Conservation (phyloP, 345 rosid species). For the Salix caprea region DNA sequence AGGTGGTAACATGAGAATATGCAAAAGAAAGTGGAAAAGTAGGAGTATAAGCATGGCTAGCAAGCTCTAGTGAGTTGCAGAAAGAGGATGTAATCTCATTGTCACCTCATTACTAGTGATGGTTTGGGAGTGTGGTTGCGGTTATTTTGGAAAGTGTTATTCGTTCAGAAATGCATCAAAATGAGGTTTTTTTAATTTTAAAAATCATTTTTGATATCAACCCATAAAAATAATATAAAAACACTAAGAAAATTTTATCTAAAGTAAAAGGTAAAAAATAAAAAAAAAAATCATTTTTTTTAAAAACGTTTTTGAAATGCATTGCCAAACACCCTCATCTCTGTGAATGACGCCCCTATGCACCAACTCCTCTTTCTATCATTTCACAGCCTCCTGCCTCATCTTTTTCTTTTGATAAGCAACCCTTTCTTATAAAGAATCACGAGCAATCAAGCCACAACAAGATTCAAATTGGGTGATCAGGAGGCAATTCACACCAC, state of each 20-base stretch:
- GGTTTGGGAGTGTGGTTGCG: too few relatives aligned
- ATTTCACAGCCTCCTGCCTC: too few relatives aligned
- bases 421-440: not conserved
- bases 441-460: not conserved
- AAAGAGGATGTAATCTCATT: not conserved
- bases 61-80: not conserved
- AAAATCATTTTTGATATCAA: too few relatives aligned
- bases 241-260: too few relatives aligned
- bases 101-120: not conserved
- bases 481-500: not conserved
- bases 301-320: rapidly evolving
- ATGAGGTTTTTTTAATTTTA: too few relatives aligned
- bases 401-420: not conserved
- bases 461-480: not conserved
- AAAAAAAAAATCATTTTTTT: too few relatives aligned
- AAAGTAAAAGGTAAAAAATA: too few relatives aligned
- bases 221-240: too few relatives aligned
- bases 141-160: too few relatives aligned
- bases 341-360: not conserved
- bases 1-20: not conserved
- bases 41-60: not conserved
- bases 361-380: not conserved
- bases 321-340: not conserved
- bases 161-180: too few relatives aligned
- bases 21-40: not conserved